Evolutionary conservation across 2,329 filamentous ascomycete genomes (phyloP).

Genomic region (Aureobasidium sp.): DNA sequence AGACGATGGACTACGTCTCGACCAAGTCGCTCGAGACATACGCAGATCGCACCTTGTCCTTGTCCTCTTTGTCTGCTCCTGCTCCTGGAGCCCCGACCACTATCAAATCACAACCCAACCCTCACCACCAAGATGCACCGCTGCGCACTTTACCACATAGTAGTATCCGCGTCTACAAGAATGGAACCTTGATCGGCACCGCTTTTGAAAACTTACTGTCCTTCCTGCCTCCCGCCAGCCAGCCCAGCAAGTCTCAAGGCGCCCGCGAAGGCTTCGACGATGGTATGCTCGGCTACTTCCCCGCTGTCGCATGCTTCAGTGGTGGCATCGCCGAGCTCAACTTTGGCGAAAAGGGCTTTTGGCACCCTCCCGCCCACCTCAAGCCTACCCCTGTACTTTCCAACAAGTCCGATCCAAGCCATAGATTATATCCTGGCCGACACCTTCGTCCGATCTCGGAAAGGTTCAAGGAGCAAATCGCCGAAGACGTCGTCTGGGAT

Average conservation of each 20-base stretch:
- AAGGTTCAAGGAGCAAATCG: conserved; percentile 86
- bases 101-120: conserved; percentile 57
- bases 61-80: conserved; percentile 62
- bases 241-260: conserved; percentile 62
- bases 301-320: conserved; percentile 83
- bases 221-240: conserved; percentile 85
- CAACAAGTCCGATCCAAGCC: not conserved
- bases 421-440: conserved; percentile 21
- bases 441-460: conserved; percentile 59
- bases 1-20: conserved; percentile 81
- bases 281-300: conserved; percentile 91
- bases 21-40: conserved; percentile 77
- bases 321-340: conserved; percentile 89
- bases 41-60: conserved; percentile 40
- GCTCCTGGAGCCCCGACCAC: conserved; percentile 32
- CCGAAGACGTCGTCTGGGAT: conserved; percentile 88
- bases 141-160: conserved; percentile 81
- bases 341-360: conserved; percentile 81
- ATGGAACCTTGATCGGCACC: conserved; percentile 77
- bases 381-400: conserved; percentile 26
- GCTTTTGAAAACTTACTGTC: conserved; percentile 82
- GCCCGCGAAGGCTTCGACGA: conserved; percentile 86
- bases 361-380: conserved; percentile 65
- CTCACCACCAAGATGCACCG: conserved; percentile 65
- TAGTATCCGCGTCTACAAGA: conserved; percentile 85